Evolutionary conservation across 2,329 filamentous ascomycete genomes (phyloP), one percentile per base, ranked within the genome.

Genomic region (Calonectria naviculata): DNA sequence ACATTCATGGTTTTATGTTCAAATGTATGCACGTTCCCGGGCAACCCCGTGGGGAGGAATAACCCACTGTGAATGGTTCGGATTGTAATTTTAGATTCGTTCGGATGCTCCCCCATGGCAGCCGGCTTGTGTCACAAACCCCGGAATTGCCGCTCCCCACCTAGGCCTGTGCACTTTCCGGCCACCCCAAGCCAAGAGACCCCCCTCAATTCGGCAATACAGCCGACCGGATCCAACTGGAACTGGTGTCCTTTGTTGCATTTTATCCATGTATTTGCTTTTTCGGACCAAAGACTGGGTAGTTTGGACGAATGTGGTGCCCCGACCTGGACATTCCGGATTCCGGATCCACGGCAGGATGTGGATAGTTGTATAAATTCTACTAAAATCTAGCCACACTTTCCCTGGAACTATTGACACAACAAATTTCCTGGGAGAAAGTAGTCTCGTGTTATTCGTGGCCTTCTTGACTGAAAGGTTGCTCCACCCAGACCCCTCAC

Each of bases 151-250:
- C 52, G 52, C 31, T 56, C 52, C 52, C 52, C 52, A 38, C 31
- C n/a, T n/a, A 38, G 52, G 52, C 52, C 52, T 56, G 52, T 56
- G 52, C 52, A 56, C 52, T 56, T 56, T 28, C 52, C 52, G 52
- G 31, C n/a, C 31, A 56, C 34, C 52, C 52, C 52, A 56, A 21
- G 31, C 38, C 52, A 17, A 56, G 19, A 21, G 7, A 56, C 52
- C n/a, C 21, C 52, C 19, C 52, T 26, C 52, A 38, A 56, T 56
- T 26, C 31, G 31, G 52, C 8, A 56, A 34, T 38, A 36, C 31
- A 56, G 31, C 52, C 52, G 52, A 10, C 31, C 52, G 52, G 52
- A 56, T 34, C 13, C 12, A 8, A 21, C 52, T 38, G 3, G 52
- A 26, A 38, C 52, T 19, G 24, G 31, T 28, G 52, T 26, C 52